Percentiles rank a stretch among this genome's conserved stretches.
Conservation (phyloP, 2,329 filamentous ascomycete genomes). For the Fusarium zealandicum region DNA sequence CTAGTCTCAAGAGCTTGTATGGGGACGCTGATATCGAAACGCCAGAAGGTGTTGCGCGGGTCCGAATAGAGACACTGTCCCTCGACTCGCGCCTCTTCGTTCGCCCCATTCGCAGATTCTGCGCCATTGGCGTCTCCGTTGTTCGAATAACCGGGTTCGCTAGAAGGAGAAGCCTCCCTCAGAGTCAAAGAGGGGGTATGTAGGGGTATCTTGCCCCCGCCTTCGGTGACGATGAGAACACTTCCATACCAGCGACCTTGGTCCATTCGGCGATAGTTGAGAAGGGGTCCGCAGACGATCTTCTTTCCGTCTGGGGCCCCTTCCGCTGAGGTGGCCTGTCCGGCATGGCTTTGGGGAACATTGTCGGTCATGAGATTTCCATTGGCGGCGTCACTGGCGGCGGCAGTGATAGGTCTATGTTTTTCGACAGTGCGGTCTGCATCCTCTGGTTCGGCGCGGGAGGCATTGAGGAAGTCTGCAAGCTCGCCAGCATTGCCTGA, state of each 20-base stretch:
- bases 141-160: slow-evolving; percentile 32
- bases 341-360: slow-evolving; percentile 43
- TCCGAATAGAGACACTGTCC: slow-evolving; percentile 69
- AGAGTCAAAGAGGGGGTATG: slow-evolving; percentile 65
- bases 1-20: slow-evolving; percentile 73
- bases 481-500: slow-evolving; percentile 58
- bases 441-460: slow-evolving; percentile 55
- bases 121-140: slow-evolving; percentile 41
- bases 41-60: slow-evolving; percentile 84
- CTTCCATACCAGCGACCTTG: slow-evolving; percentile 82
- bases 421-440: slow-evolving; percentile 45
- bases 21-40: slow-evolving; percentile 82
- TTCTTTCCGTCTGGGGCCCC: slow-evolving; percentile 58
- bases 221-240: slow-evolving; percentile 80
- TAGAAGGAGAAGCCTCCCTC: slow-evolving; percentile 50
- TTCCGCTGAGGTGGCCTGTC: slow-evolving; percentile 16
- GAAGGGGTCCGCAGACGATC: slow-evolving; percentile 73
- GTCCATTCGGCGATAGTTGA: slow-evolving; percentile 81
- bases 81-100: slow-evolving; percentile 53
- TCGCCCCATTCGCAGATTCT: slow-evolving; percentile 42
- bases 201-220: slow-evolving; percentile 67
- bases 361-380: slow-evolving; percentile 10
- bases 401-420: slow-evolving; percentile 60
- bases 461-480: slow-evolving; percentile 63
- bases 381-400: slow-evolving; percentile 40